A percentile compares a stretch with the other conserved stretches of the same genome.
These are phyloP conservation scores for Claviceps sp. DNA, from an alignment of 2,329 filamentous ascomycete genomes.

Conservation along the genomic window DNA sequence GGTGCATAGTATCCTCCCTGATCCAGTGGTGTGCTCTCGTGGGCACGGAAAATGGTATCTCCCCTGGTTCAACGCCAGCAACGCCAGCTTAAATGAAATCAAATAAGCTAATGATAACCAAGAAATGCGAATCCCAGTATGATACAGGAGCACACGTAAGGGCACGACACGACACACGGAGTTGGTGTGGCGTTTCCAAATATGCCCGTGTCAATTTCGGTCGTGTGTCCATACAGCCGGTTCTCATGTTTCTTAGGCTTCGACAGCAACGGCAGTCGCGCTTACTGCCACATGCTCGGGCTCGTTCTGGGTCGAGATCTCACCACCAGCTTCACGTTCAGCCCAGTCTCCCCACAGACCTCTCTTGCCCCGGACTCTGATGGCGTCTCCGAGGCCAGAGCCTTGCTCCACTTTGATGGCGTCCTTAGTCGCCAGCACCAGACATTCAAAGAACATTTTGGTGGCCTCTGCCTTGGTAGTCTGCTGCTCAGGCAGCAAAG, in stretches of 20 bases:
- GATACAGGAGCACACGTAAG: constrained; percentile 15
- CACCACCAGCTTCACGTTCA: constrained; percentile 56
- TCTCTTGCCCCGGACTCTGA: constrained; percentile 78
- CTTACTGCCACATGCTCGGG: constrained; percentile 22
- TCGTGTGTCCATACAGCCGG: constrained; percentile 5
- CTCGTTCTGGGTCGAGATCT: constrained; percentile 40
- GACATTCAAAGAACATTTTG: constrained; percentile 98
- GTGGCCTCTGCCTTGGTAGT: constrained; percentile 85
- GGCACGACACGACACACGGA: not conserved
- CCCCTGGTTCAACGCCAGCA: constrained; percentile 11
- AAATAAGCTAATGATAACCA: constrained; percentile 15
- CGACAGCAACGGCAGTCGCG: constrained; percentile 23
- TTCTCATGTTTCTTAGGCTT: constrained; percentile 15
- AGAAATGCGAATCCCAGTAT: constrained; percentile 21
- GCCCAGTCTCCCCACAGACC: constrained; percentile 98
- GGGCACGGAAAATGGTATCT: constrained; percentile 24
- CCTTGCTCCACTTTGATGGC: constrained; percentile 92
- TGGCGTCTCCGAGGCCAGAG: constrained; percentile 60
- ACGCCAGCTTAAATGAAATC: constrained; percentile 18
- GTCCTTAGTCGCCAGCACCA: constrained; percentile 94
- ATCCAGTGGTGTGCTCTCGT: constrained; percentile 9
- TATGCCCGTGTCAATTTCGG: not conserved
- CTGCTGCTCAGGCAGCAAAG: constrained; percentile 68
- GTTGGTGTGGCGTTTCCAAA: constrained; percentile 1
- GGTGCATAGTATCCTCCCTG: constrained; percentile 6